phyloP scores from a whole-genome alignment of 768 basidiomycete species.

The Mycena chlorophos region DNA sequence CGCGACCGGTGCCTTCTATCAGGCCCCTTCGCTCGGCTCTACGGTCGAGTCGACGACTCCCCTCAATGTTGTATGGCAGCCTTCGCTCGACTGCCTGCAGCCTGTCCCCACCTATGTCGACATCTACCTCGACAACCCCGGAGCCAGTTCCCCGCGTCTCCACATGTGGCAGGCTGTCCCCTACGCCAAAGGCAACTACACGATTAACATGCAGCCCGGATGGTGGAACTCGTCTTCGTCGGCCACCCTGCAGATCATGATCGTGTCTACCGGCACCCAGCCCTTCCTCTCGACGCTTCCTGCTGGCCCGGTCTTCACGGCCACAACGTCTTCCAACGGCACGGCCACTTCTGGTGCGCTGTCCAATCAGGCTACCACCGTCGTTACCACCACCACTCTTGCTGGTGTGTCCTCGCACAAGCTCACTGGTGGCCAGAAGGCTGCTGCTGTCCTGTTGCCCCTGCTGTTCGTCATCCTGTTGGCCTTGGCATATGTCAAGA shows the following conservation, averaged over 20 bases:
- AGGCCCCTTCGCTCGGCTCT: constrained; percentile 48
- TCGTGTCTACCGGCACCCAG: constrained; percentile 51
- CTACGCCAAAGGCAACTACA: constrained; percentile 49
- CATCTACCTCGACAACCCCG: constrained; percentile 66
- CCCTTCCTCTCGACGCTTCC: constrained; percentile 55
- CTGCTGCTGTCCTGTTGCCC: constrained; percentile 71
- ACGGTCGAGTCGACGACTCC: constrained; percentile 48
- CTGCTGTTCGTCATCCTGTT: constrained; percentile 52
- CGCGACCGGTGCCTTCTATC: constrained; percentile 61
- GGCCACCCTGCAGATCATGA: constrained; percentile 56
- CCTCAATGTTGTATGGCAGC: constrained; percentile 65
- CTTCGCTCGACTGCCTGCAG: constrained; percentile 46
- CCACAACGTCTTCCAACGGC: constrained; percentile 52
- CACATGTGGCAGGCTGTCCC: constrained; percentile 60
- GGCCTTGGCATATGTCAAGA: constrained; percentile 51
- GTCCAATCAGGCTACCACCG: constrained; percentile 42
- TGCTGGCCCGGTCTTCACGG: constrained; percentile 69
- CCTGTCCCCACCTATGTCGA: constrained; percentile 48
- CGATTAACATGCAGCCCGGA: constrained; percentile 51
- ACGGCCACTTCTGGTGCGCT: constrained; percentile 39
- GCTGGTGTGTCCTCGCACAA: constrained; percentile 34
- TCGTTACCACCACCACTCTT: constrained; percentile 41
- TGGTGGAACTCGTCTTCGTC: constrained; percentile 69
- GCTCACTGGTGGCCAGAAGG: constrained; percentile 50
- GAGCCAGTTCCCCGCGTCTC: constrained; percentile 40